These are phyloP conservation scores for Candida gorgasii DNA, from an alignment of 805 yeast species.

Conservation along the genomic window DNA sequence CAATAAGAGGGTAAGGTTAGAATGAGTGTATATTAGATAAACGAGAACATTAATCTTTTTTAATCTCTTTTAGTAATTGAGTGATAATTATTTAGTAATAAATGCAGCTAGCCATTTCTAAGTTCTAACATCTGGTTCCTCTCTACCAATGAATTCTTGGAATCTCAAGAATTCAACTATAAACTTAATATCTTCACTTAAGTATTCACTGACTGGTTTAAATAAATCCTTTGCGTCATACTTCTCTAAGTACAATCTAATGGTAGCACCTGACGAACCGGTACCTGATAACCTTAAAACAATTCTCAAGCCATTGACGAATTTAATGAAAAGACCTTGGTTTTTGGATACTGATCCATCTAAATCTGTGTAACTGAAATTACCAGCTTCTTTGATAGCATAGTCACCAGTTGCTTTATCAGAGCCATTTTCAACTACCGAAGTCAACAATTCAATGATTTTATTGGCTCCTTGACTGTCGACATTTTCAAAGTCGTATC, in stretches of 20 bases:
- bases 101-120: slow-evolving; percentile 3
- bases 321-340: slow-evolving; percentile 87
- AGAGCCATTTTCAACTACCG: slow-evolving; percentile 30
- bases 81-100: too few species aligned
- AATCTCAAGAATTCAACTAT: slow-evolving; percentile 72
- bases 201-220: slow-evolving; percentile 63
- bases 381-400: slow-evolving; percentile 73
- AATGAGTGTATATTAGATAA: slow-evolving; percentile 12
- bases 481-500: slow-evolving; percentile 91
- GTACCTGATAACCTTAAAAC: slow-evolving; percentile 94
- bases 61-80: too few species aligned
- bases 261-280: slow-evolving; percentile 97
- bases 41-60: too few species aligned
- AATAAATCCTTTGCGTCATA: slow-evolving; percentile 59
- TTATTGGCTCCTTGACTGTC: slow-evolving; percentile 70
- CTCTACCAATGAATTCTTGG: slow-evolving; percentile 73
- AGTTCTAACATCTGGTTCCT: slow-evolving; percentile 87
- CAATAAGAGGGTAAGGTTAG: slow-evolving; percentile 39
- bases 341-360: slow-evolving; percentile 87
- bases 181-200: slow-evolving; percentile 58
- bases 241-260: slow-evolving; percentile 86
- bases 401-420: slow-evolving; percentile 55
- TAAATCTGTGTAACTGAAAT: slow-evolving; percentile 89
- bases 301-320: slow-evolving; percentile 78
- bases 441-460: slow-evolving; percentile 52